Evolutionary conservation across 306 rosid species (phyloP).

Genomic region (Prunus davidiana): DNA sequence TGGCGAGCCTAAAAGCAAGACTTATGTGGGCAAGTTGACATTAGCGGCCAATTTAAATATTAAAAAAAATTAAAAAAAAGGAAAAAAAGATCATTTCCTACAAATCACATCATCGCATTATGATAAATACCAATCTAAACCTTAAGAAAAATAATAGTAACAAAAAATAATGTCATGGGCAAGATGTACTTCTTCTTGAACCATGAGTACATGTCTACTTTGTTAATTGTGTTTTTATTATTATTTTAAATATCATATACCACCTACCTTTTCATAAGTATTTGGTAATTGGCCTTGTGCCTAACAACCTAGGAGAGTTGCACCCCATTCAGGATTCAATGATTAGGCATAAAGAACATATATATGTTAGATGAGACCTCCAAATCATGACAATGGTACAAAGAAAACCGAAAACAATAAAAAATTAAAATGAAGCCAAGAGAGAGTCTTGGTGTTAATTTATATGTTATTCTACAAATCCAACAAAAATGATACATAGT

Average conservation of each 20-base stretch:
- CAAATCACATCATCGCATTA: no score
- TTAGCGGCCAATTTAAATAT: no score
- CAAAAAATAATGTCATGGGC: no score
- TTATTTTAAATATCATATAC: background rate
- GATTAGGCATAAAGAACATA: background rate
- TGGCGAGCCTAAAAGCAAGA: no score
- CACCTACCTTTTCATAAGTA: background rate
- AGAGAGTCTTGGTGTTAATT: background rate
- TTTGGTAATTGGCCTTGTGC: background rate
- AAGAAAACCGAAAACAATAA: background rate
- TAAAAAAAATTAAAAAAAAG: no score
- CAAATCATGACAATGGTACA: background rate
- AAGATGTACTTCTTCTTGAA: background rate
- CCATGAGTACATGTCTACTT: background rate
- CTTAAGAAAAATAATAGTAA: no score
- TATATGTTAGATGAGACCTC: background rate
- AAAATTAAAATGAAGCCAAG: background rate
- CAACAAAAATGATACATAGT: background rate
- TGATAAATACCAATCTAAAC: no score
- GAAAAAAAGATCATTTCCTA: no score
- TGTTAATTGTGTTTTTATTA: background rate
- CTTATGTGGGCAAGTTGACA: fast-evolving
- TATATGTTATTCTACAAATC: no score
- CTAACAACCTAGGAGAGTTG: background rate
- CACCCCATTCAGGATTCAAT: background rate